Conservation (phyloP, 805 yeast species). For the Danielozyma ontarioensis region DNA sequence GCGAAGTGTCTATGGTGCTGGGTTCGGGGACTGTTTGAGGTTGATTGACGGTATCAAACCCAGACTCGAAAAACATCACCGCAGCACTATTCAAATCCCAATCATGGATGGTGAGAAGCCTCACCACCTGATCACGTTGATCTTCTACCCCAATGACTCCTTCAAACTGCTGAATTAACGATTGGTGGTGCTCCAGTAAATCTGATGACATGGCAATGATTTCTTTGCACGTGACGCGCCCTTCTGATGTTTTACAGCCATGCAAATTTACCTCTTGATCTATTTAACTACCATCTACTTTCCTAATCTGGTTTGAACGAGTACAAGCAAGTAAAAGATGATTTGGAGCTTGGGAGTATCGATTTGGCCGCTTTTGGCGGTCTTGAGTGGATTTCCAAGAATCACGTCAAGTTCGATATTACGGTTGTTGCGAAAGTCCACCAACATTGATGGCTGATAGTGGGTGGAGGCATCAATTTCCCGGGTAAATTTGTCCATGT, state of each 20-base stretch:
- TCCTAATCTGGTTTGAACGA: background rate
- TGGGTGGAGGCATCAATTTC: slow-evolving; percentile 46
- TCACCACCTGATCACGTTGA: slow-evolving; percentile 40
- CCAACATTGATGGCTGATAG: slow-evolving; percentile 70
- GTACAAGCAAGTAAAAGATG: background rate
- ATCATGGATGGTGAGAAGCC: slow-evolving; percentile 45
- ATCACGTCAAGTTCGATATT: slow-evolving; percentile 70
- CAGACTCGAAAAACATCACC: slow-evolving; percentile 54
- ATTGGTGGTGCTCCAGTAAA: too few relatives aligned
- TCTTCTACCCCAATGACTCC: slow-evolving; percentile 47
- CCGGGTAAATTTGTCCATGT: slow-evolving; percentile 11
- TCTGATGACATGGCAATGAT: too few relatives aligned
- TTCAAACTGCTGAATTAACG: slow-evolving; percentile 47
- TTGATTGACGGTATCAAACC: slow-evolving; percentile 23
- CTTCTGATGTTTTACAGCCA: too few relatives aligned
- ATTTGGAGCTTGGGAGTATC: background rate
- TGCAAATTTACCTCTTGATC: too few relatives aligned
- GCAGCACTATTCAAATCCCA: slow-evolving; percentile 62
- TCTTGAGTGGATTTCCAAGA: slow-evolving; percentile 61
- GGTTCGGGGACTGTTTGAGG: background rate
- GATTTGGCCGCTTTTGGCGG: background rate
- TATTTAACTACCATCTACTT: too few relatives aligned
- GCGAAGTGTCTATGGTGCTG: background rate
- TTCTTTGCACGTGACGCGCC: too few relatives aligned
- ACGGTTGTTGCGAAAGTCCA: slow-evolving; percentile 60